phyloP scores from a whole-genome alignment of 2,329 filamentous ascomycete species.

The Stachybotrys echinatus region DNA sequence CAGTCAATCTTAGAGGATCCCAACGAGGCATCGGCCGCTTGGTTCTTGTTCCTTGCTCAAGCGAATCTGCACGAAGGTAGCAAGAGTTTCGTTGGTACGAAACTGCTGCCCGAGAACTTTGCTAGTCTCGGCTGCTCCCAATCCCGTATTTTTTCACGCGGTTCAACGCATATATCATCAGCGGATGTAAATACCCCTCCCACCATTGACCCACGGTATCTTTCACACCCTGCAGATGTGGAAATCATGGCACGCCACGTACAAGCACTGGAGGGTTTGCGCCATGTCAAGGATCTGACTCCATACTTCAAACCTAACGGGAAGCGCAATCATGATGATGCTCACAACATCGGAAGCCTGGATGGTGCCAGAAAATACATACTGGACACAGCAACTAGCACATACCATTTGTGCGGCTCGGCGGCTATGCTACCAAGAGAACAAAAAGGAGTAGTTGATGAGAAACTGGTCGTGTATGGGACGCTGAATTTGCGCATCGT shows the following conservation, averaged over 20 bases:
- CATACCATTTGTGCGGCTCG: conserved; percentile 23
- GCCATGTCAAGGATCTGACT: conserved; percentile 32
- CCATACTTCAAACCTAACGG: conserved; percentile 32
- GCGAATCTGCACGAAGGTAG: conserved; percentile 13
- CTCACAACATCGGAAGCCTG: conserved; percentile 17
- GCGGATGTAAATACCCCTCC: conserved; percentile 34
- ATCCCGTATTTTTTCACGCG: conserved; percentile 55
- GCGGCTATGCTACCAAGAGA: conserved; percentile 35
- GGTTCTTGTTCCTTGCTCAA: conserved; percentile 17
- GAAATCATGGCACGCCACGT: conserved; percentile 42
- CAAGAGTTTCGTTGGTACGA: background rate
- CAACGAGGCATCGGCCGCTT: conserved; percentile 10
- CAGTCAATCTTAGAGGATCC: conserved; percentile 11
- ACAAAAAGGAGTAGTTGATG: conserved; percentile 36
- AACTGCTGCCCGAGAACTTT: background rate
- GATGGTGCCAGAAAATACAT: conserved; percentile 25
- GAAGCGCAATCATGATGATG: conserved; percentile 15
- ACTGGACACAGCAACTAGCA: conserved; percentile 25
- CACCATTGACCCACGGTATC: conserved; percentile 51
- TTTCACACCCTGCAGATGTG: conserved; percentile 50
- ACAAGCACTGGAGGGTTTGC: conserved; percentile 7
- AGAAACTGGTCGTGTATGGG: conserved; percentile 35
- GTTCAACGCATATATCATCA: conserved; percentile 49
- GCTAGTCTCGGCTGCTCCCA: conserved; percentile 50
- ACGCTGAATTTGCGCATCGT: conserved; percentile 35